phyloP scores from a whole-genome alignment of 179 eudicot species.

The Corrigiola litoralis region DNA sequence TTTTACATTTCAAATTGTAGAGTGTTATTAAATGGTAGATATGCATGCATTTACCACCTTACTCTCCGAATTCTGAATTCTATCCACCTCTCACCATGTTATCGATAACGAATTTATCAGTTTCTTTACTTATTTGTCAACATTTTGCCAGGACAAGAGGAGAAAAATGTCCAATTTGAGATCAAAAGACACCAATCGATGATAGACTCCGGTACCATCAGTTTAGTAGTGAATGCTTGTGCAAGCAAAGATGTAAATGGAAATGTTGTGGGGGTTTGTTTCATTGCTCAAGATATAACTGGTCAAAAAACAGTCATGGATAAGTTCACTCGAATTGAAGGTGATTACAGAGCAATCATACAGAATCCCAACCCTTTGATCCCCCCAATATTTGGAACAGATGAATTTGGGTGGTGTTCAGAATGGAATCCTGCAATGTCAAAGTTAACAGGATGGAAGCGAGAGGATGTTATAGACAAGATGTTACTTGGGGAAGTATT shows the following conservation, averaged over 20 bases:
- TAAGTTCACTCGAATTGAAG: constrained; percentile 88
- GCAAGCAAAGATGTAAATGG: constrained; percentile 68
- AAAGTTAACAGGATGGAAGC: constrained; percentile 55
- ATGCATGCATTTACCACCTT: not conserved
- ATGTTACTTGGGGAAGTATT: constrained; percentile 88
- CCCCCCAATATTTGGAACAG: constrained; percentile 86
- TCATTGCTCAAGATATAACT: constrained; percentile 83
- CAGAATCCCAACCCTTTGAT: constrained; percentile 89
- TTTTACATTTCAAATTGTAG: not conserved
- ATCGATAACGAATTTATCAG: not conserved
- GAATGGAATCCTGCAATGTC: constrained; percentile 93
- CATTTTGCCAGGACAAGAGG: constrained; percentile 67
- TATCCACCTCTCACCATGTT: no score
- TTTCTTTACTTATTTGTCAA: not conserved
- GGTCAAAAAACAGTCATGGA: constrained; percentile 77
- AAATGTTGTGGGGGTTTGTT: constrained; percentile 74
- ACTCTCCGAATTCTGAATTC: not conserved
- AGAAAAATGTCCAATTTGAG: constrained; percentile 66
- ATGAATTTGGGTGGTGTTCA: constrained; percentile 91
- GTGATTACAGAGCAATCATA: constrained; percentile 80
- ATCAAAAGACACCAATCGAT: constrained; percentile 53
- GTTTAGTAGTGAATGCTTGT: constrained; percentile 80
- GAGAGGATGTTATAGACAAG: constrained; percentile 62
- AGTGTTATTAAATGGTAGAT: no score
- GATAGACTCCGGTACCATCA: constrained; percentile 50